These are phyloP conservation scores for Brettanomyces custersianus DNA, from an alignment of 805 yeast genomes.

Conservation along the genomic window DNA sequence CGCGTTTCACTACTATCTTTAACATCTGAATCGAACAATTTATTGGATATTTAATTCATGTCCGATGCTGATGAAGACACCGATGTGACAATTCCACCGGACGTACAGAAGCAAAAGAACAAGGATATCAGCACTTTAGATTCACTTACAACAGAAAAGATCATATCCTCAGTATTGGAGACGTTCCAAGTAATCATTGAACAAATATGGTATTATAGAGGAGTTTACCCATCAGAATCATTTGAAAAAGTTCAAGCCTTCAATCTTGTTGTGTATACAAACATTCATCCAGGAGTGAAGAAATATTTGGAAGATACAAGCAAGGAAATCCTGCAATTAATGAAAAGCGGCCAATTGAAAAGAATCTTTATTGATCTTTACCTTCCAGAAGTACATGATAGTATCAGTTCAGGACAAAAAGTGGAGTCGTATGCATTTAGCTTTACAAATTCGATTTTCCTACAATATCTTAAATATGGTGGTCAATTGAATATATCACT, in stretches of 20 bases:
- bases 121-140: too few species aligned
- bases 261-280: constrained; percentile 32
- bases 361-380: constrained; percentile 18
- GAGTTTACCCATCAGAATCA: constrained; percentile 43
- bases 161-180: constrained; percentile 30
- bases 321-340: constrained; percentile 11
- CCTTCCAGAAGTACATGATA: constrained; percentile 2
- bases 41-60: too few species aligned
- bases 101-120: too few species aligned
- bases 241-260: constrained; percentile 37
- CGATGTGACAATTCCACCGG: too few species aligned
- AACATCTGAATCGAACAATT: too few species aligned
- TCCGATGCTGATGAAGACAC: too few species aligned
- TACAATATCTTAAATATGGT: constrained; percentile 11
- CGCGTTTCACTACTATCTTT: too few species aligned
- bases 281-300: constrained; percentile 38
- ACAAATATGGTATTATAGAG: constrained; percentile 43
- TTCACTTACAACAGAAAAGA: neutral
- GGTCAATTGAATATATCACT: constrained; percentile 9
- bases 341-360: constrained; percentile 16
- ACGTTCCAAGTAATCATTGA: constrained; percentile 43
- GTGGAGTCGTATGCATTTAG: constrained; percentile 21
- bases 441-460: constrained; percentile 19
- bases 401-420: neutral
- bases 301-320: constrained; percentile 28